Base-by-base conservation (phyloP, 1,284 basidiomycete genomes). In the Ceratobasidium sp. region DNA sequence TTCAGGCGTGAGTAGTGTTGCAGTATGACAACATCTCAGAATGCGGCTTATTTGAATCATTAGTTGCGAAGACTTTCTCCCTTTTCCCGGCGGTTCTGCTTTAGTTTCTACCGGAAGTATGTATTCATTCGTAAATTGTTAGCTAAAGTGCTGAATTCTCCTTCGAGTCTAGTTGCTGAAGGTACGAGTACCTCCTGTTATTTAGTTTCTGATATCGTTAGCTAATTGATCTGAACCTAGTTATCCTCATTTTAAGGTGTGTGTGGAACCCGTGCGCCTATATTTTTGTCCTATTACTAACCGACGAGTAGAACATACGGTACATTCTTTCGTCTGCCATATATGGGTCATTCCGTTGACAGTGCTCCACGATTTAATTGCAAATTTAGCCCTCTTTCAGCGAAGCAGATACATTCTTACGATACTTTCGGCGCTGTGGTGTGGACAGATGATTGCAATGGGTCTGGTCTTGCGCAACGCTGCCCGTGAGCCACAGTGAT, bases 201-300 rank as follows among this genome's bases (percentile, higher is more conserved):
- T 56, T 23, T 7, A 12, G 26, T 2, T 18, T 39, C 13, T 56
- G 13, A 44, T 40, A 44, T 4, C 10, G 23, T 23, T 18, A 40
- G 23, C 23, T 42, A 71, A 7, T 15, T 49, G 18, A 20, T 13
- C 28, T 23, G 20, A 5, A 26, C 40, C 13, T 10, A 71, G 68
- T 71, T 18, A 40, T 71, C 39, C 23, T 71, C 33, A 58, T 71
- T 39, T 58, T 71, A 44, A 26, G 68, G 68, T 71, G 40, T 26
- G 68, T 71, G 26, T n/a, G 18, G 15, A 20, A 61, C 28, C 7
- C 15, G 23, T 9, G 68, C 33, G 5, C 20, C 56, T 40, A 28
- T 53, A 46, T 12, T 15, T 5, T 20, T 5, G 33, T 42, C 18
- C 18, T 18, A 26, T 18, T 33, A 53, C 53, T 58, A 12, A 71